Evolutionary conservation across 73 alveolate species (phyloP).

Genomic region (Stentor roeselii): DNA sequence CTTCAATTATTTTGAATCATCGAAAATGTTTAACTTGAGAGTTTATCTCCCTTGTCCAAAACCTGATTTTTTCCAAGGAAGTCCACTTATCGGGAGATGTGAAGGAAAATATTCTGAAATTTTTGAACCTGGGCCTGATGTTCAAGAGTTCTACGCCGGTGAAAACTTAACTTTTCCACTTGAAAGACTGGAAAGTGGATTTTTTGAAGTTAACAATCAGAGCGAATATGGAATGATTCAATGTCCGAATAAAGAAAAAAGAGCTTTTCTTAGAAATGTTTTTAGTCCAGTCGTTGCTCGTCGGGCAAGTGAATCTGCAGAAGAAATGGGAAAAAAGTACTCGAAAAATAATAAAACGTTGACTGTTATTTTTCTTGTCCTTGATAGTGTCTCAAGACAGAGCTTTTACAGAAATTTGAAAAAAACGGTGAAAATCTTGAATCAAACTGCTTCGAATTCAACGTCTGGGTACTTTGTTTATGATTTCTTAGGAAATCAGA

Average conservation of each 20-base stretch:
- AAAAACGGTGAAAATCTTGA: not conserved
- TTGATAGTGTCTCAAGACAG: slow-evolving; percentile 7
- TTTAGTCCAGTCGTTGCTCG: no score
- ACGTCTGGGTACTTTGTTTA: not conserved
- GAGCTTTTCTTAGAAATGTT: not conserved
- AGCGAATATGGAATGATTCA: not conserved
- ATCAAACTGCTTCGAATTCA: not conserved
- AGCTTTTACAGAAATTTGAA: not conserved
- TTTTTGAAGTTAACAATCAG: no score
- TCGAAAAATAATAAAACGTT: not conserved
- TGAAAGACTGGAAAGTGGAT: not conserved
- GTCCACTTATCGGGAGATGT: not conserved
- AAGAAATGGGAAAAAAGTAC: not conserved
- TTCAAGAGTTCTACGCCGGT: not conserved
- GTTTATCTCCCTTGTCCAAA: not conserved
- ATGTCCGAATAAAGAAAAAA: not conserved
- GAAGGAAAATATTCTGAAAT: not conserved
- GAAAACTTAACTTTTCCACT: not conserved
- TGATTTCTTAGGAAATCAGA: not conserved
- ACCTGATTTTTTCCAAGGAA: not conserved
- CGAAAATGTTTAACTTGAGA: no score
- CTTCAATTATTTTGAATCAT: no score
- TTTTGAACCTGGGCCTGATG: not conserved
- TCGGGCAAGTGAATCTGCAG: not conserved
- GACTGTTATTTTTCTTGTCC: not conserved